A percentile compares a stretch with the other conserved stretches of the same genome.
Conservation (phyloP, 805 yeast species). For the Tetrapisispora iriomotensis region DNA sequence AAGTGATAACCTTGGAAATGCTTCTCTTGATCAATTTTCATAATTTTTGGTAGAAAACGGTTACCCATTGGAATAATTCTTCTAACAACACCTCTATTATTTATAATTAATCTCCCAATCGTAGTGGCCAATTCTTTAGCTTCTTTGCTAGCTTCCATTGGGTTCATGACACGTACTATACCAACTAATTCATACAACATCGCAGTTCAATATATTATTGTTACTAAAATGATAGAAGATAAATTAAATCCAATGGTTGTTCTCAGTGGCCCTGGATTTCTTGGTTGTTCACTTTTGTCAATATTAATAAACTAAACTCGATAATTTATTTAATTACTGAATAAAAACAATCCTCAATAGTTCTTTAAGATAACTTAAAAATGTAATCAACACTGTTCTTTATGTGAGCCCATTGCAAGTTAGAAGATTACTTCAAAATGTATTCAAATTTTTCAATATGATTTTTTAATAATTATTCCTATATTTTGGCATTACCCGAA, state of each 20-base stretch:
- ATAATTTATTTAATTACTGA: not conserved
- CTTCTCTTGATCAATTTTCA: slow-evolving; percentile 76
- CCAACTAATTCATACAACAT: slow-evolving; percentile 91
- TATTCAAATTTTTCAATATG: too few relatives aligned
- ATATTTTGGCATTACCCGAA: too few relatives aligned
- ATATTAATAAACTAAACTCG: not conserved
- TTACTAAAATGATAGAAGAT: not conserved
- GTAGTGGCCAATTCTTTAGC: slow-evolving; percentile 58
- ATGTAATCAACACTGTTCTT: too few relatives aligned
- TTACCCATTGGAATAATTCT: slow-evolving; percentile 72
- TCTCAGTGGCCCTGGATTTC: not conserved
- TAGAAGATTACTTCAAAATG: too few relatives aligned
- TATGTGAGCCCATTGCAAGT: too few relatives aligned
- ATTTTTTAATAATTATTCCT: too few relatives aligned
- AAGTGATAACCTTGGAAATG: slow-evolving; percentile 90
- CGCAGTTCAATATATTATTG: not conserved
- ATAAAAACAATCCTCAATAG: too few relatives aligned
- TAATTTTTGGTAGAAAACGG: slow-evolving; percentile 66
- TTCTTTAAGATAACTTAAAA: too few relatives aligned
- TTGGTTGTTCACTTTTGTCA: not conserved
- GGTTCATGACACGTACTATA: slow-evolving; percentile 69
- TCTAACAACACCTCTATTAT: slow-evolving; percentile 91
- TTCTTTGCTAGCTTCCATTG: slow-evolving; percentile 42
- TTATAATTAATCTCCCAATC: slow-evolving; percentile 70
- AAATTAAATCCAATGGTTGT: not conserved